Conservation (phyloP, 73 alveolate genomes). For the Tetrahymena elliotti region DNA sequence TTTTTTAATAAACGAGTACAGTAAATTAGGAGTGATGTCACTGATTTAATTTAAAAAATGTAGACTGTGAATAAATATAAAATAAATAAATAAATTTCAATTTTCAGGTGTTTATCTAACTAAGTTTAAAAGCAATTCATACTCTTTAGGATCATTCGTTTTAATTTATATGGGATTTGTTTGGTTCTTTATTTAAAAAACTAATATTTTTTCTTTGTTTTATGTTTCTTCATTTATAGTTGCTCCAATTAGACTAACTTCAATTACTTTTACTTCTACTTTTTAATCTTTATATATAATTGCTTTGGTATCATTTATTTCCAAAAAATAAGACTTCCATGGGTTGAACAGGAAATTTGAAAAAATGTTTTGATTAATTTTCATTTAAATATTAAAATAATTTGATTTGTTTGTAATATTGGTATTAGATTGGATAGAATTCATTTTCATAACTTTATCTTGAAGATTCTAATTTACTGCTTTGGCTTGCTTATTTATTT, state of each 20-base stretch:
- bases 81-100: neutral
- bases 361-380: neutral
- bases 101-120: neutral
- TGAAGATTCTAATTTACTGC: neutral
- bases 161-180: neutral
- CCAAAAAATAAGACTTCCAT: neutral
- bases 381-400: neutral
- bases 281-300: neutral
- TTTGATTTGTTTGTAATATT: no score
- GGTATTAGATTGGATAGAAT: neutral
- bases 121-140: no score
- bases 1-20: no score
- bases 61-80: neutral
- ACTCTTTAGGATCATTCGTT: neutral
- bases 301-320: neutral
- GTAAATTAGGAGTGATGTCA: no score
- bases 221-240: neutral
- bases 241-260: neutral
- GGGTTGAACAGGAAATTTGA: neutral
- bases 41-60: neutral
- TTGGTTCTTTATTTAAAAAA: neutral
- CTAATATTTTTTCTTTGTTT: neutral
- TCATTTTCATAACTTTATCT: neutral
- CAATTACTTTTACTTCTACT: neutral
- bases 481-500: neutral